These are phyloP conservation scores for Ustilago vetiveriae DNA, from an alignment of 1,284 basidiomycete species.

Conservation along the genomic window DNA sequence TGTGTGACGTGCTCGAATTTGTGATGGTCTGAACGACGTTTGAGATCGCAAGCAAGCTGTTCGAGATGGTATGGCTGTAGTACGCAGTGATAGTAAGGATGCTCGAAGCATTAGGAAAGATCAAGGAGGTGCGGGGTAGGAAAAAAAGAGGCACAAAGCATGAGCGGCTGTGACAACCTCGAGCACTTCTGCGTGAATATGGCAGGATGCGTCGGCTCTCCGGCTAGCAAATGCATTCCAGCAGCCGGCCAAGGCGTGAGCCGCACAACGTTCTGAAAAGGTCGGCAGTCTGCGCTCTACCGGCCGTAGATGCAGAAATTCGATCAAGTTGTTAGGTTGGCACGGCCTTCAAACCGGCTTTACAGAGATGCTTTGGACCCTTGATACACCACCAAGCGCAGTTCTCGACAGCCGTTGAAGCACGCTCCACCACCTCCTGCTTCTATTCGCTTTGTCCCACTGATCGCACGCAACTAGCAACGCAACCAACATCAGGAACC, in stretches of 20 bases:
- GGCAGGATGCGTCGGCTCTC: no score
- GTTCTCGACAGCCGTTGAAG: no score
- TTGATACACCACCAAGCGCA: not conserved
- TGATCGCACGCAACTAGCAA: not conserved
- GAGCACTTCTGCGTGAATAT: no score
- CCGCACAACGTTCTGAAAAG: not conserved
- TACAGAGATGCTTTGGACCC: conserved; percentile 5
- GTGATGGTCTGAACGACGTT: not conserved
- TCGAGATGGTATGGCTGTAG: not conserved
- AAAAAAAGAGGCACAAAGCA: not conserved
- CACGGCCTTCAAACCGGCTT: conserved; percentile 7
- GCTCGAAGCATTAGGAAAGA: conserved; percentile 8
- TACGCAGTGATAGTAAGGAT: not conserved
- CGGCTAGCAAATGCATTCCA: not conserved
- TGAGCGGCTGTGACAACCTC: no score
- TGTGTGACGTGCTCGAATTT: not conserved
- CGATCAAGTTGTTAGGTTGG: not conserved
- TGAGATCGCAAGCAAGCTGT: not conserved
- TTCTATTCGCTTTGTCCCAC: not conserved
- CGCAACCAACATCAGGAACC: not conserved
- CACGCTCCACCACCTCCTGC: not conserved
- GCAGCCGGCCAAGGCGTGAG: not conserved
- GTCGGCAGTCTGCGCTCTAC: not conserved
- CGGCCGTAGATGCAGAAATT: not conserved
- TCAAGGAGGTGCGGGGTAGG: not conserved